Conservation (phyloP, 2,329 filamentous ascomycete species). For the Neoscytalidium dimidiatum region DNA sequence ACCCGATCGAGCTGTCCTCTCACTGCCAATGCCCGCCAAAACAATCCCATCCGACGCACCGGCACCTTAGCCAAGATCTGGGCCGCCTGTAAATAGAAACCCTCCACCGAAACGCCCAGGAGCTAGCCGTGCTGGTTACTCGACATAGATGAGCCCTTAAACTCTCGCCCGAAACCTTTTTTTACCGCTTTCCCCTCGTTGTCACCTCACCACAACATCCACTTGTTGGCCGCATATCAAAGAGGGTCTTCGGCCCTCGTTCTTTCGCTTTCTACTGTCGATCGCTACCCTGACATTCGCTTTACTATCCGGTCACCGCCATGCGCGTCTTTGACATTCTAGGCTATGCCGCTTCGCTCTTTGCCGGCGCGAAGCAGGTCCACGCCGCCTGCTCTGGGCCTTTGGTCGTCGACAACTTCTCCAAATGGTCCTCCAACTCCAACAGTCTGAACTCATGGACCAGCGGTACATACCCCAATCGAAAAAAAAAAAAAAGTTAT, state of each 20-base stretch:
- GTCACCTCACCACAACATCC: neutral
- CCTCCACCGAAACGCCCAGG: neutral
- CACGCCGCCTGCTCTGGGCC: slow-evolving; percentile 38
- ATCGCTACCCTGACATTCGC: slow-evolving; percentile 26
- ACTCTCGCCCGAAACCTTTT: neutral
- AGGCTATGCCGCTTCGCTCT: slow-evolving; percentile 35
- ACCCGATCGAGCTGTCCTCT: neutral
- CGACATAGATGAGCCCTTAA: neutral
- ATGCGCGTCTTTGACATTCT: slow-evolving; percentile 36
- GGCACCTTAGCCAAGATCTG: slow-evolving; percentile 2
- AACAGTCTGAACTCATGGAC: slow-evolving; percentile 39
- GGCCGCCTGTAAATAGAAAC: slow-evolving; percentile 9
- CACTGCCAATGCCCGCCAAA: neutral
- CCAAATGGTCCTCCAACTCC: slow-evolving; percentile 36
- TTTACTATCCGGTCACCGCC: slow-evolving; percentile 21
- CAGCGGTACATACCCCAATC: slow-evolving; percentile 29
- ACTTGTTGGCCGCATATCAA: neutral
- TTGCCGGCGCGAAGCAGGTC: slow-evolving; percentile 28
- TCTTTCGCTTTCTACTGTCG: slow-evolving; percentile 36
- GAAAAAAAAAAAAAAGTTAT: no score
- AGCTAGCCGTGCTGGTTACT: neutral
- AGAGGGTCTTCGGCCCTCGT: slow-evolving; percentile 33
- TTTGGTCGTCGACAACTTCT: slow-evolving; percentile 42
- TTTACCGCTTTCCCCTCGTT: neutral
- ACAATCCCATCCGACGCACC: slow-evolving; percentile 6